Evolutionary conservation across 768 basidiomycete genomes (phyloP).

Genomic region (Daedalea quercina): DNA sequence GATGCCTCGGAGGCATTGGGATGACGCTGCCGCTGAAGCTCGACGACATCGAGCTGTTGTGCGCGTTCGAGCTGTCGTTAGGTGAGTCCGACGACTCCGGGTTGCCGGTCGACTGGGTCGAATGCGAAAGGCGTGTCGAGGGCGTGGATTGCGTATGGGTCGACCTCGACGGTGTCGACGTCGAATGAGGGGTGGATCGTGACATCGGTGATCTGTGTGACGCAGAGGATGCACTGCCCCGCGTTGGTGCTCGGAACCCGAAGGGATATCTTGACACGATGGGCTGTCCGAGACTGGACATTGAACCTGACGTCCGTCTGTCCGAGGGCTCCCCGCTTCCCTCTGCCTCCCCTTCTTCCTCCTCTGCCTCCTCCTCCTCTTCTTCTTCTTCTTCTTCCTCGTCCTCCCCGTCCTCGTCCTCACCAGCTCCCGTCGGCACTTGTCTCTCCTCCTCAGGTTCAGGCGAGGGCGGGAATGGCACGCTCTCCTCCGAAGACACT

Average conservation of each 20-base stretch:
- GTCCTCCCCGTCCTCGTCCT: constrained; percentile 12
- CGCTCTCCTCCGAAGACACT: constrained; percentile 52
- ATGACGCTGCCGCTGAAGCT: constrained; percentile 25
- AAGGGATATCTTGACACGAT: constrained; percentile 67
- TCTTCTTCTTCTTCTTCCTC: constrained; percentile 34
- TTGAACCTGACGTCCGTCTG: constrained; percentile 65
- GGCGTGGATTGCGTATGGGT: constrained; percentile 31
- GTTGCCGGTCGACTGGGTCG: constrained; percentile 60
- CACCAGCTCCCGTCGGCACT: constrained; percentile 3
- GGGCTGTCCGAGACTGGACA: constrained; percentile 82
- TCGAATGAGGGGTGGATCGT: constrained; percentile 28
- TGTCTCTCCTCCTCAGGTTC: constrained; percentile 23
- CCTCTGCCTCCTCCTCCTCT: constrained; percentile 38
- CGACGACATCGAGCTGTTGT: constrained; percentile 14
- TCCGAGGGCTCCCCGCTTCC: constrained; percentile 45
- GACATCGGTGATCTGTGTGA: constrained; percentile 18
- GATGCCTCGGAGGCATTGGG: constrained; percentile 45
- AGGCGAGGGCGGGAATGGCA: constrained; percentile 74
- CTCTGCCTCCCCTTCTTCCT: constrained; percentile 27
- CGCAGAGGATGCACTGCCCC: constrained; percentile 29
- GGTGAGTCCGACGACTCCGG: constrained; percentile 56
- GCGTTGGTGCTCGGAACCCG: constrained; percentile 47
- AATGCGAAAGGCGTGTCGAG: constrained; percentile 29
- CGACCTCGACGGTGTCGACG: constrained; percentile 27
- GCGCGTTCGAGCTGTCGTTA: constrained; percentile 23